phyloP scores from a whole-genome alignment of 2,329 filamentous ascomycete genomes.

The Diaporthe sp. region DNA sequence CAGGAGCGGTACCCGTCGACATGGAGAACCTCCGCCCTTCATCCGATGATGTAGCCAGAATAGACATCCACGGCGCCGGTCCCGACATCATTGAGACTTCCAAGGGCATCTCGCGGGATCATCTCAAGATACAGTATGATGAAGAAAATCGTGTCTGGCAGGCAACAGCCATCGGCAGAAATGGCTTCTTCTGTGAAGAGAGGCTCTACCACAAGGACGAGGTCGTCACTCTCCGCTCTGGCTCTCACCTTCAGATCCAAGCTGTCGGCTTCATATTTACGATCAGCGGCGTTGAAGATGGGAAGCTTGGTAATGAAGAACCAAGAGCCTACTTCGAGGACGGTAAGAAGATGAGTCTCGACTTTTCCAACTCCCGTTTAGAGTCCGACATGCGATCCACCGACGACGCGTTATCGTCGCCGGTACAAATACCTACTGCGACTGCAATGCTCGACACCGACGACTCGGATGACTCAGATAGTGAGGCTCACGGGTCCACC shows the following conservation, averaged over 20 bases:
- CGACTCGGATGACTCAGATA: constrained; percentile 45
- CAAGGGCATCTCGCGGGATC: constrained; percentile 80
- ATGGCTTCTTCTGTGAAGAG: constrained; percentile 79
- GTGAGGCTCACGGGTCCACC: constrained; percentile 41
- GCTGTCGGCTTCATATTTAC: constrained; percentile 77
- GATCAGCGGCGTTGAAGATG: constrained; percentile 73
- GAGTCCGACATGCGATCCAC: constrained; percentile 67
- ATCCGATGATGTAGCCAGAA: constrained; percentile 72
- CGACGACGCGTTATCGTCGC: constrained; percentile 55
- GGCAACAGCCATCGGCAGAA: constrained; percentile 71
- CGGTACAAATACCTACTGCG: constrained; percentile 49
- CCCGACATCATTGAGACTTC: constrained; percentile 73
- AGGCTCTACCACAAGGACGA: constrained; percentile 65
- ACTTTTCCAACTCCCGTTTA: constrained; percentile 75
- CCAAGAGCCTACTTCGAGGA: constrained; percentile 67
- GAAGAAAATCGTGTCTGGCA: constrained; percentile 74
- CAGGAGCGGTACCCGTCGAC: constrained; percentile 71
- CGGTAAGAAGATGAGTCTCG: constrained; percentile 80
- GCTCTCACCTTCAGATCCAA: constrained; percentile 79
- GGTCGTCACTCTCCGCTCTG: constrained; percentile 71
- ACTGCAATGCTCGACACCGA: constrained; percentile 42
- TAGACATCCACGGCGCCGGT: constrained; percentile 80
- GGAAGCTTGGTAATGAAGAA: constrained; percentile 70
- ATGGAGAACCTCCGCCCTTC: constrained; percentile 71
- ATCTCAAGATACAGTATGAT: constrained; percentile 81